Base-by-base conservation (phyloP, 306 rosid genomes). In the Malus sylvestris region DNA sequence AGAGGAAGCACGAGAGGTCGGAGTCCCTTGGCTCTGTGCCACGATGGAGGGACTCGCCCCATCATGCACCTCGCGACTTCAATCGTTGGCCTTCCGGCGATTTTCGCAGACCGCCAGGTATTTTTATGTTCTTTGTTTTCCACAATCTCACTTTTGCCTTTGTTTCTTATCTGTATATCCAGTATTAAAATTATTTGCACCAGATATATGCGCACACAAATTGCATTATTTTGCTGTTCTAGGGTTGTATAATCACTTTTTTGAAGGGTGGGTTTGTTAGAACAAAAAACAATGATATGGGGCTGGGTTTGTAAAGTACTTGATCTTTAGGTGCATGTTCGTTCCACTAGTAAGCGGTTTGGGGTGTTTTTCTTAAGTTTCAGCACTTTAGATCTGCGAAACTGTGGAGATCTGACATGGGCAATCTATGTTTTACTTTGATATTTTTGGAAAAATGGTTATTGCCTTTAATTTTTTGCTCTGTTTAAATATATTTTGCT, bases 1-100 rank as follows among this genome's bases (percentile, higher is more conserved):
- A 96, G 94, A 93, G 98, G 97, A 96, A 91, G 97, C 93, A 89
- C 86, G 99, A 93, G 74, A 84, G 96, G 84, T 86, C 96, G n/a
- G 99, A 96, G 64, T 83, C 98, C 63, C 35, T 85, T 19, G 96
- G 93, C 35, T 85, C 98, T 27, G 92, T 84, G 71, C 86, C 89
- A 10, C 84, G 98, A 93, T 96, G 98, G 98, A 87, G 96, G 84
- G 99, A 91, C 78, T 87, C 98, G 9, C 86, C 99, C 46, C 89
- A 91, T 72, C 93, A 85, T 49, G 88, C 84, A 15, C 83, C 91
- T 45, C 86, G 97, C 15, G 97, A 95, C 55, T 86, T 87, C 85
- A 83, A 75, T 53, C 93, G 99, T 10, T 91, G 97, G 92, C 90
- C 94, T 72, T 79, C 99, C 63, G 68, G 90, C 32, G 97, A 96